Conservation (phyloP, 2,329 filamentous ascomycete genomes). For the Coniochaeta hoffmannii region DNA sequence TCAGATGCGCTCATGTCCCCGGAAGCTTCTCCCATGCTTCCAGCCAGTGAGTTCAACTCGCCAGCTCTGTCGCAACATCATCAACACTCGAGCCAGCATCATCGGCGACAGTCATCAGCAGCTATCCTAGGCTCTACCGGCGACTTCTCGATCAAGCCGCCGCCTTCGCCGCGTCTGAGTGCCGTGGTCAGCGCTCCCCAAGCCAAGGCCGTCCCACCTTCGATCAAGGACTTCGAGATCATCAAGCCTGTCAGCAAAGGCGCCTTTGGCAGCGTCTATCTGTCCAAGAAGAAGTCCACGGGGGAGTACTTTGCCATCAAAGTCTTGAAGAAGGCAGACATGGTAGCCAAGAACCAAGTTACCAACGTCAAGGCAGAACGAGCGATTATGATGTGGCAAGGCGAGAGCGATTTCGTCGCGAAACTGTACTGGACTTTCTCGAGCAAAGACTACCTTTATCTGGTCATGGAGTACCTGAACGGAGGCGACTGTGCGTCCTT, state of each 20-base stretch:
- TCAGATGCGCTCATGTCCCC: conserved; percentile 71
- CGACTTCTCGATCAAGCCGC: conserved; percentile 55
- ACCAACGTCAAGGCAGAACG: conserved; percentile 98
- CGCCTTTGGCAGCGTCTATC: conserved; percentile 93
- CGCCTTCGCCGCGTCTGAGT: conserved; percentile 74
- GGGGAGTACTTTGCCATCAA: conserved; percentile 99
- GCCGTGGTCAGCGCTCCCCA: conserved; percentile 73
- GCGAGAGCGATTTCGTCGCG: conserved; percentile 96
- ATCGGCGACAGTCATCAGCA: conserved; percentile 72
- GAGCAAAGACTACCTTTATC: conserved; percentile 96
- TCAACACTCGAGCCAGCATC: conserved; percentile 30
- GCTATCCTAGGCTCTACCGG: conserved; percentile 54
- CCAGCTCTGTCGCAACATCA: conserved; percentile 46
- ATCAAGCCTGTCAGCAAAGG: conserved; percentile 99
- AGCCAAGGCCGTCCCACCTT: conserved; percentile 81
- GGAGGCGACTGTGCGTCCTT: conserved; percentile 94
- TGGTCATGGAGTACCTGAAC: conserved; percentile 99
- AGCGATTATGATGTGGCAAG: conserved; percentile 99
- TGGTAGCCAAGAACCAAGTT: conserved; percentile 99
- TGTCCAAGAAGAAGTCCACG: conserved; percentile 97
- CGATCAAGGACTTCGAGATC: conserved; percentile 98
- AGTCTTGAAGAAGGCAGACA: conserved; percentile 98
- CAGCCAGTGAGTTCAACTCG: conserved; percentile 73
- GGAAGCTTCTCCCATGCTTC: conserved; percentile 81
- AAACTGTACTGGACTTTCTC: conserved; percentile 99